Evolutionary conservation across 495 filamentous ascomycete species (phyloP).

Genomic region (Tuber umbilicatum): DNA sequence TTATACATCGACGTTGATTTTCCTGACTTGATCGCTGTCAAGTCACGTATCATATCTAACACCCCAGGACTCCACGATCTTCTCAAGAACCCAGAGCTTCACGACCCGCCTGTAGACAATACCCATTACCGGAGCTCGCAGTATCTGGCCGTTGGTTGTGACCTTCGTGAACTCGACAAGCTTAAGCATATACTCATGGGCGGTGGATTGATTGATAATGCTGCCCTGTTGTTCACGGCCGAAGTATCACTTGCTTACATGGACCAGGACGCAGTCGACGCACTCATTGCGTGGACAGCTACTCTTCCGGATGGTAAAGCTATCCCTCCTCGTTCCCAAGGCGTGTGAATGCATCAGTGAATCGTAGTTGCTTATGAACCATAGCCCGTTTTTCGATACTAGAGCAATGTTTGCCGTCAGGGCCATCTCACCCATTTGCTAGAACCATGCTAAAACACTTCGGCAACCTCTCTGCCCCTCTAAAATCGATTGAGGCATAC

Average conservation of each 20-base stretch:
- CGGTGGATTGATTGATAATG: slow-evolving; percentile 52
- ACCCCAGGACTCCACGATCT: slow-evolving; percentile 54
- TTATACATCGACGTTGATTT: slow-evolving; percentile 86
- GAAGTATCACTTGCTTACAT: slow-evolving; percentile 92
- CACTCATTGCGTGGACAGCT: slow-evolving; percentile 63
- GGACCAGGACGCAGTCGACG: slow-evolving; percentile 66
- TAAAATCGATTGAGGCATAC: slow-evolving; percentile 66
- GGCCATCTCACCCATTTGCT: slow-evolving; percentile 73
- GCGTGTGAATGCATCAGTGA: neutral
- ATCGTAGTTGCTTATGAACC: slow-evolving; percentile 31
- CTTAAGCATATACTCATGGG: slow-evolving; percentile 53
- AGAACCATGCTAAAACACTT: slow-evolving; percentile 83
- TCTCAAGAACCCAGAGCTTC: slow-evolving; percentile 48
- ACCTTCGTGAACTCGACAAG: slow-evolving; percentile 59
- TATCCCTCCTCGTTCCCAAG: slow-evolving; percentile 7
- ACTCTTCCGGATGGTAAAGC: slow-evolving; percentile 56
- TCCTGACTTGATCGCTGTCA: slow-evolving; percentile 67
- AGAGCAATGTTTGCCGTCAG: slow-evolving; percentile 78
- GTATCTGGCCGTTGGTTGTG: slow-evolving; percentile 77
- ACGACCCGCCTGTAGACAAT: slow-evolving; percentile 44
- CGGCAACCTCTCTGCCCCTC: slow-evolving; percentile 66
- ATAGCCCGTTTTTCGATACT: slow-evolving; percentile 67
- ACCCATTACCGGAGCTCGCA: slow-evolving; percentile 56
- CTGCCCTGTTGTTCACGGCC: slow-evolving; percentile 67
- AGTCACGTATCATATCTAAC: slow-evolving; percentile 57